Evolutionary conservation across 129 eudicot species (phyloP), one percentile per base, ranked within the genome.

Genomic region (Rutidosis leptorrhynchoides): DNA sequence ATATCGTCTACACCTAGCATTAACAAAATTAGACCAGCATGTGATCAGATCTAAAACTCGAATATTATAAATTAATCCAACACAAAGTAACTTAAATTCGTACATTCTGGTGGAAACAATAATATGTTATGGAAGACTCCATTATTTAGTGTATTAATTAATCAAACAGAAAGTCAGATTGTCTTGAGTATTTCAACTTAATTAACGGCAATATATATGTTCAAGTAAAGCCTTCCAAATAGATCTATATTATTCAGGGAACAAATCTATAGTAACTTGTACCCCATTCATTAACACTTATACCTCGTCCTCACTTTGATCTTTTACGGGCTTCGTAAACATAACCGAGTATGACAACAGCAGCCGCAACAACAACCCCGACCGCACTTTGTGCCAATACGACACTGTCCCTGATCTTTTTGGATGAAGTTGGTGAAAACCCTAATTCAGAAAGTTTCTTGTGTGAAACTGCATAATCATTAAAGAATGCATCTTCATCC

Each of bases 371-470:
- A 15, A 72, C 82, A 35, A 85, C 96, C 46, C 98, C 98, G 7
- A 92, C 83, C 6, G 98, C 95, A 62, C 98, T 82, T 33, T 92
- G 98, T 22, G 95, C 98, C 63, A 92, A 68, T 67, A 88, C 55
- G 26, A 84, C 77, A 59, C 85, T 74, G 64, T 88, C 96, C 59
- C 80, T 88, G 26, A 78, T 77, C 12, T 51, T 60, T 70, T 88
- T 92, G 8, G 83, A 49, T 20, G 83, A 49, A 52, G 65, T 14
- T 6, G 96, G 91, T 42, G 72, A 72, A 29, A 92, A 92, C 23
- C 98, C 98, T 37, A 92, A 68, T 74, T 92, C 98, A 21, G 98
- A 92, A 27, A 92, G 95, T 65, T 88, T 92, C 84, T 92, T 88
- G 85, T 92, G 98, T 61, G 98, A 92, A 42, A 70, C 66, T 16